A percentile compares a stretch with the other conserved stretches of the same genome.
phyloP scores from a whole-genome alignment of 768 basidiomycete genomes.

The Russula dissimulans region DNA sequence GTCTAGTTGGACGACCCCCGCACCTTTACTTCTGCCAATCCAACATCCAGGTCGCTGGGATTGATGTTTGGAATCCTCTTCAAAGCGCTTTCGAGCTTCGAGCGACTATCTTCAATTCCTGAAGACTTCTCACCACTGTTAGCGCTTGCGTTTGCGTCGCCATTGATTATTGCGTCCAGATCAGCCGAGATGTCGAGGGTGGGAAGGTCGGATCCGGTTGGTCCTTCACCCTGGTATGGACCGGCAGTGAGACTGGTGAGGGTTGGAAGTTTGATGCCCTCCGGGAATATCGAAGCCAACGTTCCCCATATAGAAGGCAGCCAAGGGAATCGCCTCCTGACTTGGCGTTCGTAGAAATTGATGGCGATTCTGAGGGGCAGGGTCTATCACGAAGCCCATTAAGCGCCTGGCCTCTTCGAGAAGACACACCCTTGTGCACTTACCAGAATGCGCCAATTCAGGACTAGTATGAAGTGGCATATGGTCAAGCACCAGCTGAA shows the following conservation, averaged over 20 bases:
- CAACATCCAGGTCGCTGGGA: not conserved
- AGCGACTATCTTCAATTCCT: not conserved
- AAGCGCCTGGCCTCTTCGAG: not conserved
- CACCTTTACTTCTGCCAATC: slow-evolving; percentile 3
- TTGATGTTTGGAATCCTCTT: not conserved
- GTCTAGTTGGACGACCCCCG: not conserved
- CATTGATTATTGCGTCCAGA: not conserved
- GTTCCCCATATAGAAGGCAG: slow-evolving; percentile 15
- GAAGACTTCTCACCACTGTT: not conserved
- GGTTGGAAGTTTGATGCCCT: slow-evolving; percentile 8
- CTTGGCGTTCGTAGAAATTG: slow-evolving; percentile 12
- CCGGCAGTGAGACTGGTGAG: slow-evolving; percentile 8
- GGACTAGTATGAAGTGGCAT: not conserved
- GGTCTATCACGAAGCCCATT: not conserved
- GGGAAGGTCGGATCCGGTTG: not conserved
- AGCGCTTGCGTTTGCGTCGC: not conserved
- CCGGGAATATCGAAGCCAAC: slow-evolving; percentile 9
- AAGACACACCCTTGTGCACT: not conserved
- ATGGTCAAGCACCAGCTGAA: slow-evolving; percentile 16
- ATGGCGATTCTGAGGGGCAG: slow-evolving; percentile 9
- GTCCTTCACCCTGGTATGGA: slow-evolving; percentile 10
- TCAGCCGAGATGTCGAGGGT: not conserved
- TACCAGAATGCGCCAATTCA: slow-evolving; percentile 4
- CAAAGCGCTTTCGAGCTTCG: slow-evolving; percentile 11
- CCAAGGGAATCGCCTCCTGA: slow-evolving; percentile 8